phyloP scores from a whole-genome alignment of 2,329 filamentous ascomycete genomes.

The Phoma sp. region DNA sequence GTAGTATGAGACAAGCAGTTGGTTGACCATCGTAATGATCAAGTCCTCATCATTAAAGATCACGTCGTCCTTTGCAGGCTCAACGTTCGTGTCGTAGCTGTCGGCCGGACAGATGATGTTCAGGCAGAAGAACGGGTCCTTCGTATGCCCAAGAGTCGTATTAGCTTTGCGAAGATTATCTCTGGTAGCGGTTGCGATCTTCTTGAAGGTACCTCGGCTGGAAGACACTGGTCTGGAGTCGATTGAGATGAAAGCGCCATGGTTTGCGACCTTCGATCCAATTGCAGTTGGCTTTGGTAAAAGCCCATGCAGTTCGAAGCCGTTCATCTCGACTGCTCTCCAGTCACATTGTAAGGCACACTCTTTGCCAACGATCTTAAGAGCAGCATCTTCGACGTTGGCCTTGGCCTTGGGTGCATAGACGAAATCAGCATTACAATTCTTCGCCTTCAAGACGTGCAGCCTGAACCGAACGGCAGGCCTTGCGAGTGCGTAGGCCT shows the following conservation, averaged over 20 bases:
- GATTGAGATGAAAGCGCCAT: slow-evolving; percentile 68
- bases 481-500: slow-evolving; percentile 71
- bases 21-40: slow-evolving; percentile 54
- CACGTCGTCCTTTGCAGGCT: slow-evolving; percentile 75
- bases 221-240: slow-evolving; percentile 71
- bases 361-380: slow-evolving; percentile 68
- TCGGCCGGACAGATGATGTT: slow-evolving; percentile 67
- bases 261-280: slow-evolving; percentile 48
- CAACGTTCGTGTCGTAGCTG: slow-evolving; percentile 75
- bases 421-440: slow-evolving; percentile 63
- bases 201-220: slow-evolving; percentile 65
- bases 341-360: slow-evolving; percentile 63
- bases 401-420: slow-evolving; percentile 65
- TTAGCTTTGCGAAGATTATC: slow-evolving; percentile 53
- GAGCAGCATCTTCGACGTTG: slow-evolving; percentile 64
- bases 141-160: slow-evolving; percentile 39
- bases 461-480: slow-evolving; percentile 68
- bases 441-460: slow-evolving; percentile 63
- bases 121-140: slow-evolving; percentile 68
- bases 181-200: slow-evolving; percentile 63
- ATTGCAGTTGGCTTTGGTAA: slow-evolving; percentile 62
- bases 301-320: slow-evolving; percentile 63
- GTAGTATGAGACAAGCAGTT: slow-evolving; percentile 55
- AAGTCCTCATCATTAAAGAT: slow-evolving; percentile 66
- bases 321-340: slow-evolving; percentile 44